Evolutionary conservation across 805 yeast species (phyloP).

Genomic region (Candida vartiovaarae): DNA sequence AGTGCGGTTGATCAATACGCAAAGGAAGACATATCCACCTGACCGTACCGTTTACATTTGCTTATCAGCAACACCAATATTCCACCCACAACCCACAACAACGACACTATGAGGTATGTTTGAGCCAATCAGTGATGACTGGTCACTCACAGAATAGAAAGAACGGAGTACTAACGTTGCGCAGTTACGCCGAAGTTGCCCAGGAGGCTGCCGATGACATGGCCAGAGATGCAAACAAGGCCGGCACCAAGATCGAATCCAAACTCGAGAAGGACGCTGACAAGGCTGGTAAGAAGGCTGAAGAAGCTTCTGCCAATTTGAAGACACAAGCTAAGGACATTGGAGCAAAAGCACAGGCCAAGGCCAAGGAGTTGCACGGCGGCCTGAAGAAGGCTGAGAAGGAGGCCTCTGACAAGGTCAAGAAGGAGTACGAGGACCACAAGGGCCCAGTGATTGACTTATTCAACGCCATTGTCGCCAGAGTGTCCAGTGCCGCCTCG

Average conservation of each 20-base stretch:
- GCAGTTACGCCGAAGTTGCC: constrained; percentile 17
- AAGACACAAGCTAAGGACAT: constrained; percentile 15
- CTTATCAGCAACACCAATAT: too few relatives aligned
- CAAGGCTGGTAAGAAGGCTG: constrained; percentile 11
- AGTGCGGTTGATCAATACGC: too few relatives aligned
- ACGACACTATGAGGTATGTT: too few relatives aligned
- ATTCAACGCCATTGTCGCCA: constrained; percentile 14
- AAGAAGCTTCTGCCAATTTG: constrained; percentile 16
- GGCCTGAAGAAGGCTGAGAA: constrained; percentile 28
- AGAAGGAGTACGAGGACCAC: constrained; percentile 26
- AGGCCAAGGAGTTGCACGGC: constrained; percentile 15
- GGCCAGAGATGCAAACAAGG: constrained; percentile 12
- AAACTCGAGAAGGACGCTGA: constrained; percentile 4
- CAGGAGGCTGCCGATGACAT: constrained; percentile 13
- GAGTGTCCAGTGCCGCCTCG: constrained; percentile 17
- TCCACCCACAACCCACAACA: too few relatives aligned
- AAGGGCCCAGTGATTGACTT: constrained; percentile 22
- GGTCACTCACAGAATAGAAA: too few relatives aligned
- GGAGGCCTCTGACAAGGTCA: constrained; percentile 27
- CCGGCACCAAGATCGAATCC: constrained; percentile 4
- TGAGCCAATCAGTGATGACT: too few relatives aligned
- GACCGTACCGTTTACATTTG: too few relatives aligned
- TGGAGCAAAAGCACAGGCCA: constrained; percentile 17
- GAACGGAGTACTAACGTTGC: not conserved
- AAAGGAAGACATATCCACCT: too few relatives aligned